These are phyloP conservation scores for Emergomyces orientalis DNA, from an alignment of 2,329 filamentous ascomycete genomes.

Conservation along the genomic window DNA sequence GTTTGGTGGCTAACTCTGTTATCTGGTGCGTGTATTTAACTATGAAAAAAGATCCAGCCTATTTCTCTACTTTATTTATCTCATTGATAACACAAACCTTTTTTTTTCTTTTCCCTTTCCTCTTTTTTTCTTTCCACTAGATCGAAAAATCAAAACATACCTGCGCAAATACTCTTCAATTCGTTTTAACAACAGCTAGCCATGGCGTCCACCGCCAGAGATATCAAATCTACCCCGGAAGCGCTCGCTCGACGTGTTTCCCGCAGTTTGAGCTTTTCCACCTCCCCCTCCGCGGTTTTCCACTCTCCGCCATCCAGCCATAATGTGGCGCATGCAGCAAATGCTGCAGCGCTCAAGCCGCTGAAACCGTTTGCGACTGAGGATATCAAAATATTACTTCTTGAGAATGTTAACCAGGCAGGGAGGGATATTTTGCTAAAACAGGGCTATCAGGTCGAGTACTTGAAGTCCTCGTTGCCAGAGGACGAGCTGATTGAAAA, in stretches of 20 bases:
- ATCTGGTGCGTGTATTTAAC: conserved; percentile 7
- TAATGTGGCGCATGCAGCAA: conserved; percentile 39
- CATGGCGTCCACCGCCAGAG: conserved; percentile 28
- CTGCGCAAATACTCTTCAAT: conserved; percentile 8
- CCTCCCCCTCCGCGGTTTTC: conserved; percentile 66
- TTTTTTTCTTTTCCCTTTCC: background rate
- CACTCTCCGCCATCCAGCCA: conserved; percentile 62
- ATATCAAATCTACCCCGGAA: conserved; percentile 27
- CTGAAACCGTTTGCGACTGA: conserved; percentile 92
- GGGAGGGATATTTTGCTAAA: conserved; percentile 70
- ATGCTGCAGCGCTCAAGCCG: conserved; percentile 50
- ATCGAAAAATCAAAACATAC: background rate
- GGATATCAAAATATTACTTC: conserved; percentile 89
- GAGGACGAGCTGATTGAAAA: conserved; percentile 95
- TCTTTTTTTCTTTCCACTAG: background rate
- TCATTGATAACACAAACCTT: background rate
- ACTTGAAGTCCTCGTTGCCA: conserved; percentile 75
- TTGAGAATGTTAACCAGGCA: conserved; percentile 93
- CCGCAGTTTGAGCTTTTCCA: conserved; percentile 58
- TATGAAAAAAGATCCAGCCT: background rate
- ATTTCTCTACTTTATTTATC: background rate
- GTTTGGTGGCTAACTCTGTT: background rate
- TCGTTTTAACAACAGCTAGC: conserved; percentile 8
- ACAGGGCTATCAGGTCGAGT: conserved; percentile 95
- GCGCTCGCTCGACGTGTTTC: conserved; percentile 39